Conservation (phyloP, 108 stramenopile genomes). For the Cyclotella sp. region DNA sequence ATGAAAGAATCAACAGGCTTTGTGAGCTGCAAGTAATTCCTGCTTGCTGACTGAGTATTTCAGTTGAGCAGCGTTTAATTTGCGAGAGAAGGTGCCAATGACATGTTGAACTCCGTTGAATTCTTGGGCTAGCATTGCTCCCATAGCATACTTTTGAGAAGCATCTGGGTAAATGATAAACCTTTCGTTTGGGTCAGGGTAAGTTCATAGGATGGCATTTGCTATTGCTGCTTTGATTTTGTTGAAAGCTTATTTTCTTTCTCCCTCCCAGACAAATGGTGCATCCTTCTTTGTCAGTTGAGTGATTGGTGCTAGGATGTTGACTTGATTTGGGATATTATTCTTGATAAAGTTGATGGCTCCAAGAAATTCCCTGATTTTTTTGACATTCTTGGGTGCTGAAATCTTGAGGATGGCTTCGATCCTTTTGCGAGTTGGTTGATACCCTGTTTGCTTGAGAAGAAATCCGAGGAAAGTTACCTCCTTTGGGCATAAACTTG, state of each 20-base stretch:
- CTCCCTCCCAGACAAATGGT: constrained; percentile 2
- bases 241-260: constrained; percentile 10
- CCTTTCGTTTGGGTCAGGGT: constrained; percentile 45
- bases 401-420: constrained; percentile 24
- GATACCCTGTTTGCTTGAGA: constrained; percentile 10
- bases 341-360: constrained; percentile 42
- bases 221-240: constrained; percentile 8
- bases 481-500: constrained; percentile 11
- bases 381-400: constrained; percentile 24
- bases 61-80: constrained; percentile 42
- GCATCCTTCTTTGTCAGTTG: constrained; percentile 24
- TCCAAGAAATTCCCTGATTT: constrained; percentile 43
- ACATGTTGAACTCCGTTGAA: constrained; percentile 8
- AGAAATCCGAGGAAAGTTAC: constrained; percentile 28
- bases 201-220: constrained; percentile 18
- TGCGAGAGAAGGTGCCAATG: constrained; percentile 28
- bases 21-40: constrained; percentile 48
- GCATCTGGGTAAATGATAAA: constrained; percentile 57
- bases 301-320: constrained; percentile 38
- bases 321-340: constrained; percentile 25
- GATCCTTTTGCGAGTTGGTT: constrained; percentile 13
- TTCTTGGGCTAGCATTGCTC: constrained; percentile 49
- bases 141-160: constrained; percentile 37
- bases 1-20: constrained; percentile 23
- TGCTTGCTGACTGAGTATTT: constrained; percentile 52